Evolutionary conservation across 2,329 filamentous ascomycete species (phyloP), one percentile per base, ranked within the genome.

Genomic region (Aspergillus unguis): DNA sequence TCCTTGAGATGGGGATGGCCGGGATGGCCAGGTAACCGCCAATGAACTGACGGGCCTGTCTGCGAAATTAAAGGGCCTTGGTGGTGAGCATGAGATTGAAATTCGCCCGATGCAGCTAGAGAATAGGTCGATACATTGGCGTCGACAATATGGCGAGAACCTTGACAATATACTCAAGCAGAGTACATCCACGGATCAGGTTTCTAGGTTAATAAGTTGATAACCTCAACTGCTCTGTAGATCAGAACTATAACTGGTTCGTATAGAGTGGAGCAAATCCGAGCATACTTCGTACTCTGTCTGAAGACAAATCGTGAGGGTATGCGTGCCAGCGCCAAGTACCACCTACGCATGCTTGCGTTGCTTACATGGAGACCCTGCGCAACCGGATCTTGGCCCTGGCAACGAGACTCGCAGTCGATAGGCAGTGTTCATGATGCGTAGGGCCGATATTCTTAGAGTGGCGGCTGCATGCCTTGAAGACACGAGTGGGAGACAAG

Each of bases 361-460:
- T 49, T 43, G 47, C 47, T 49, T 49, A 40, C 47, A 28, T 36
- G 7, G 11, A 49, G 47, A 23, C 47, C 47, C 47, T 49, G 47
- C 47, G 36, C 47, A 48, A 40, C 10, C 6, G 23, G 11, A 6
- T 38, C n/a, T 44, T 29, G 17, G 17, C 17, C 17, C 17, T 17
- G 17, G 17, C 17, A 17, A 17, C 17, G 17, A 17, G 17, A 17
- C 17, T 17, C 17, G 17, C 17, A 17, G 17, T 17, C 17, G 17
- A 17, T 17, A 17, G 17, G 17, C 17, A 17, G 17, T 17, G 17
- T 17, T 17, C 17, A 17, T 17, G 17, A 17, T 17, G 17, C 17
- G 17, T 17, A 17, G 17, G 17, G 32, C 40, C 44, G 26, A 47
- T 42, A 48, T 48, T 48, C 10, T 48, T 48, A 49, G 31, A 49